Evolutionary conservation across 495 filamentous ascomycete genomes (phyloP).

Genomic region (Aspergillus baeticus): DNA sequence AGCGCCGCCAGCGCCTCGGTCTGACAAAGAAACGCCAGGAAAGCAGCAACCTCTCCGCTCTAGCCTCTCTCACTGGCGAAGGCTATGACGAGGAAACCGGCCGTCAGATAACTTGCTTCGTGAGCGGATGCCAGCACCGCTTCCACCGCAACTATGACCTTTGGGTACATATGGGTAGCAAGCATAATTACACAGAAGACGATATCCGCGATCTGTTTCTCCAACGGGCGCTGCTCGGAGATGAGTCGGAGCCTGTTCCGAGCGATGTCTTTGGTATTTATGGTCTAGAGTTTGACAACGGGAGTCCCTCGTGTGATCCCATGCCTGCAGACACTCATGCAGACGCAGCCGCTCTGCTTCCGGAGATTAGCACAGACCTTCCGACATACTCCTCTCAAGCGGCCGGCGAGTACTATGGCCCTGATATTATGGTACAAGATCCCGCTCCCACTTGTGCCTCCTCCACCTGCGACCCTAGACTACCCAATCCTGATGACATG

Average conservation of each 20-base stretch:
- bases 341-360: background rate
- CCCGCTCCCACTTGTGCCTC: background rate
- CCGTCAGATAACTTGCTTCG: conserved; percentile 56
- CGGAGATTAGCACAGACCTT: background rate
- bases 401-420: conserved; percentile 5
- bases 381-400: background rate
- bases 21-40: conserved; percentile 23
- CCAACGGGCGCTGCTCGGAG: conserved; percentile 38
- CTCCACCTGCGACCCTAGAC: conserved; percentile 20
- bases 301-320: conserved; percentile 20
- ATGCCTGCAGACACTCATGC: background rate
- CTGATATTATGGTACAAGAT: conserved; percentile 35
- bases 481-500: conserved; percentile 34
- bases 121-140: conserved; percentile 51
- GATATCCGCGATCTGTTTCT: conserved; percentile 51
- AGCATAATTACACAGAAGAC: conserved; percentile 49
- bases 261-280: conserved; percentile 41
- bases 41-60: conserved; percentile 27
- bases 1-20: conserved; percentile 40
- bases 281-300: conserved; percentile 41
- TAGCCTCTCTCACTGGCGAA: conserved; percentile 57
- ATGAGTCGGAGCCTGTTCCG: conserved; percentile 24
- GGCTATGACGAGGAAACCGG: conserved; percentile 53
- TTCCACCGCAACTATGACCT: conserved; percentile 71
- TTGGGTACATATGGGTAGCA: conserved; percentile 59